Percentiles rank a stretch among this genome's conserved stretches.
phyloP scores from a whole-genome alignment of 2,329 filamentous ascomycete species.

The Fusarium secorum region DNA sequence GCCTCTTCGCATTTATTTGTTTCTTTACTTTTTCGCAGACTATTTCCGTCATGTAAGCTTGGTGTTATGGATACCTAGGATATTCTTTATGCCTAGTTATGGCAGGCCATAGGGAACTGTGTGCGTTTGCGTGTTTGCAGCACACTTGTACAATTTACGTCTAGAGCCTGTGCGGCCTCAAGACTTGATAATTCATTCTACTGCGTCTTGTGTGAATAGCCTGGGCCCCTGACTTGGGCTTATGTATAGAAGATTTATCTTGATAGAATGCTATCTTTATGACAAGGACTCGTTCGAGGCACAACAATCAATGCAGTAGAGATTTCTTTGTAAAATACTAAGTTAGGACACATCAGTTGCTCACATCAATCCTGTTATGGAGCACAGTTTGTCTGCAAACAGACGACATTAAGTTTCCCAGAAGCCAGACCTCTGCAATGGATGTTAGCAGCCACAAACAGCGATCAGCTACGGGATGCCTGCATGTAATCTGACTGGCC shows the following conservation, averaged over 20 bases:
- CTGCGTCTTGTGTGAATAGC: background rate
- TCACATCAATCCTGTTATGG: background rate
- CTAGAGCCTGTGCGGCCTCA: conserved; percentile 8
- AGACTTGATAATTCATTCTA: conserved; percentile 1
- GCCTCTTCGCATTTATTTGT: conserved; percentile 9
- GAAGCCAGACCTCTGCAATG: background rate
- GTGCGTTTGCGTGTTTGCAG: conserved; percentile 10
- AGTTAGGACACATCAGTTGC: background rate
- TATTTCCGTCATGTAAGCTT: conserved; percentile 39
- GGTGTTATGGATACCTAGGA: conserved; percentile 50
- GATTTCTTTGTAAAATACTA: background rate
- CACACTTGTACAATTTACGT: conserved; percentile 33
- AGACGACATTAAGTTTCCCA: background rate
- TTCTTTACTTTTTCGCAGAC: conserved; percentile 15
- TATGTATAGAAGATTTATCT: background rate
- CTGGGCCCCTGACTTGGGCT: background rate
- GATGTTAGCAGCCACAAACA: background rate
- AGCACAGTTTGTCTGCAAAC: background rate
- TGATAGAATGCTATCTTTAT: background rate
- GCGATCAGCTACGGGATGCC: background rate
- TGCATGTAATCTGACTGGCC: background rate
- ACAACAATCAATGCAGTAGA: background rate
- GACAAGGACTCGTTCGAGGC: background rate
- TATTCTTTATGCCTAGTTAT: conserved; percentile 31
- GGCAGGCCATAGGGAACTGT: conserved; percentile 17